These are phyloP conservation scores for Rossbeevera mucosa DNA, from an alignment of 768 basidiomycete genomes.

Conservation along the genomic window DNA sequence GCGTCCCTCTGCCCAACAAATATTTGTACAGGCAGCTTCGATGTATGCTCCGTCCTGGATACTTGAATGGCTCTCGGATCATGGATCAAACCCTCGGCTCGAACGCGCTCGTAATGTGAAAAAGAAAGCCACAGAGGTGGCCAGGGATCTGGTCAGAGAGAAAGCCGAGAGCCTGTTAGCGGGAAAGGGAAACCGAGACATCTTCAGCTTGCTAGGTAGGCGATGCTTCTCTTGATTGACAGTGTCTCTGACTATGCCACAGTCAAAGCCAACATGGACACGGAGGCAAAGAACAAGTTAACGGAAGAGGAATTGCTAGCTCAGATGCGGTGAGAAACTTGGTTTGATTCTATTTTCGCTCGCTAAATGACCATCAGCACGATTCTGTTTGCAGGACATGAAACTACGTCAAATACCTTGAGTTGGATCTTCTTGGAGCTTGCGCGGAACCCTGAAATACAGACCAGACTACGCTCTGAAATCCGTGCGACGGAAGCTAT, in stretches of 20 bases:
- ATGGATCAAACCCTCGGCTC: slow-evolving; percentile 20
- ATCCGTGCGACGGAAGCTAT: slow-evolving; percentile 9
- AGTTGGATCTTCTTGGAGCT: slow-evolving; percentile 64
- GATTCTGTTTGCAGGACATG: slow-evolving; percentile 51
- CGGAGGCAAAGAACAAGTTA: slow-evolving; percentile 22
- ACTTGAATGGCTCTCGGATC: slow-evolving; percentile 34
- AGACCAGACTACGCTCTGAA: slow-evolving; percentile 50
- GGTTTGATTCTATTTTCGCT: neutral
- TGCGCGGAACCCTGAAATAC: slow-evolving; percentile 52
- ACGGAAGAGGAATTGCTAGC: slow-evolving; percentile 14
- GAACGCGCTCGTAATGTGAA: slow-evolving; percentile 14
- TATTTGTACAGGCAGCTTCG: slow-evolving; percentile 15
- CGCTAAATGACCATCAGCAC: slow-evolving; percentile 28
- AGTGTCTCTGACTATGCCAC: neutral
- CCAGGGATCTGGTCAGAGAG: slow-evolving; percentile 17
- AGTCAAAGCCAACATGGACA: slow-evolving; percentile 30
- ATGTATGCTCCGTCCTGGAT: slow-evolving; percentile 13
- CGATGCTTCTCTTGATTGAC: neutral
- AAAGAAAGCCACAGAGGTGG: slow-evolving; percentile 3
- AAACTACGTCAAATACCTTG: slow-evolving; percentile 56
- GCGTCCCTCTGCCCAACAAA: slow-evolving; percentile 11
- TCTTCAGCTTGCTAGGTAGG: slow-evolving; percentile 38
- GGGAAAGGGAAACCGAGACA: slow-evolving; percentile 15
- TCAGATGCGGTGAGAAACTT: slow-evolving; percentile 19
- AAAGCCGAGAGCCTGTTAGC: slow-evolving; percentile 10